A percentile compares a stretch with the other conserved stretches of the same genome.
Conservation (phyloP, 2,329 filamentous ascomycete genomes). For the Aureobasidium pullulans region DNA sequence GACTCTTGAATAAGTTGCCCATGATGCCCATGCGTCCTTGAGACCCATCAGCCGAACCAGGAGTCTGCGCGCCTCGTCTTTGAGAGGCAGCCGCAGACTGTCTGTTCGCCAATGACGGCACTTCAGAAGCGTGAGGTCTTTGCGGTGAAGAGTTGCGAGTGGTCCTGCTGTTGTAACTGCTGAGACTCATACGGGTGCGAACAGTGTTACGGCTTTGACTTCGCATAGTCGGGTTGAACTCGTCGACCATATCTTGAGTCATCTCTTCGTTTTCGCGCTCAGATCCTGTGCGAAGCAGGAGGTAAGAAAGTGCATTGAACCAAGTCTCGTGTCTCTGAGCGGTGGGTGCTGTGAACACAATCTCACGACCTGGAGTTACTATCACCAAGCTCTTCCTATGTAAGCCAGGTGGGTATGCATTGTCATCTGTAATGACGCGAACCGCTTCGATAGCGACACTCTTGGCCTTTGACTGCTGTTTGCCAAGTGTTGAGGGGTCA, state of each 20-base stretch:
- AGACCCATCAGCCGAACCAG: constrained; percentile 5
- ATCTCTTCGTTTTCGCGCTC: constrained; percentile 46
- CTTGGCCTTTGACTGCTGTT: constrained; percentile 71
- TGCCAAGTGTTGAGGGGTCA: constrained; percentile 74
- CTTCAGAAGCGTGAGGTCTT: constrained; percentile 15
- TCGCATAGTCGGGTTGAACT: constrained; percentile 67
- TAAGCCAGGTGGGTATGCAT: constrained; percentile 87
- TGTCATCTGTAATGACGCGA: constrained; percentile 85
- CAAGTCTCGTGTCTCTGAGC: constrained; percentile 94
- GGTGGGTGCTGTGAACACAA: constrained; percentile 93
- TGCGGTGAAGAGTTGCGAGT: constrained; percentile 55
- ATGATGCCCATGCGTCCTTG: constrained; percentile 26
- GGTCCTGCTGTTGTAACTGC: constrained; percentile 44
- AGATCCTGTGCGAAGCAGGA: constrained; percentile 65
- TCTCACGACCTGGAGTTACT: constrained; percentile 75
- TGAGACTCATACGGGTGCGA: constrained; percentile 32
- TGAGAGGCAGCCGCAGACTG: constrained; percentile 5
- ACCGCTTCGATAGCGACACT: constrained; percentile 92
- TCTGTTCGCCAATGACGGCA: constrained; percentile 17
- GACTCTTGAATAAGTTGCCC: constrained; percentile 40
- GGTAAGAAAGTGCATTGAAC: constrained; percentile 94
- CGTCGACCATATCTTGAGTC: constrained; percentile 54
- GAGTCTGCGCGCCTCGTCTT: neutral
- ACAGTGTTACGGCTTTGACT: constrained; percentile 47
- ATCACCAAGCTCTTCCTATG: constrained; percentile 91